A percentile compares a stretch with the other conserved stretches of the same genome.
These are phyloP conservation scores for Paracoccidioides brasiliensis DNA, from an alignment of 2,329 filamentous ascomycete species.

Conservation along the genomic window DNA sequence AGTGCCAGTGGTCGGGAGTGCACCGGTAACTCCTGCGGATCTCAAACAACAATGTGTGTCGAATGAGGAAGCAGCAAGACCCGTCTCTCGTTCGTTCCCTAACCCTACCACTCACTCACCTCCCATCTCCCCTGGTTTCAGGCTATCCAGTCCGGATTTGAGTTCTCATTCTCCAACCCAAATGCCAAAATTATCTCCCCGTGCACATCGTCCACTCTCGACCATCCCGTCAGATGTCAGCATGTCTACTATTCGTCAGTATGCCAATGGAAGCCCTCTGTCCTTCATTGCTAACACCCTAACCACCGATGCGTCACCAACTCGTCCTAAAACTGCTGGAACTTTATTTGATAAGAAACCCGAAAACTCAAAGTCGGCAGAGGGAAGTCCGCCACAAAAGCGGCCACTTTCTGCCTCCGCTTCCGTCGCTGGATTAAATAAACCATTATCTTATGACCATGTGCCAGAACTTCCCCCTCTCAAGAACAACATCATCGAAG, in stretches of 20 bases:
- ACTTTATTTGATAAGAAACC: conserved; percentile 23
- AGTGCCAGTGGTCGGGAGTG: conserved; percentile 44
- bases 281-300: conserved; percentile 17
- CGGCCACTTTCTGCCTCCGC: conserved; percentile 30
- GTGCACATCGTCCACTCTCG: conserved; percentile 66
- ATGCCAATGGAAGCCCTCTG: conserved; percentile 46
- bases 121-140: conserved; percentile 20
- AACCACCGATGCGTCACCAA: conserved; percentile 12
- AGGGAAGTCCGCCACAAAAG: conserved; percentile 19
- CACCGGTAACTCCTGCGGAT: conserved; percentile 39
- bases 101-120: conserved; percentile 20
- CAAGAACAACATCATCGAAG: conserved; percentile 1
- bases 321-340: conserved; percentile 34
- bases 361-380: conserved; percentile 6
- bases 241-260: conserved; percentile 56
- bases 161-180: conserved; percentile 1
- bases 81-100: conserved; percentile 23
- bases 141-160: neutral
- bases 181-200: conserved; percentile 21
- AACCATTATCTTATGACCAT: neutral
- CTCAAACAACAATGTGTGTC: conserved; percentile 15
- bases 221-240: conserved; percentile 75
- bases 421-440: conserved; percentile 10
- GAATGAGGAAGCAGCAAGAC: conserved; percentile 19
- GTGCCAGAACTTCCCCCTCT: neutral